Percentiles rank a stretch among this genome's conserved stretches.
Evolutionary conservation across 306 rosid genomes (phyloP).

Genomic region (Hippophae tibetana): DNA sequence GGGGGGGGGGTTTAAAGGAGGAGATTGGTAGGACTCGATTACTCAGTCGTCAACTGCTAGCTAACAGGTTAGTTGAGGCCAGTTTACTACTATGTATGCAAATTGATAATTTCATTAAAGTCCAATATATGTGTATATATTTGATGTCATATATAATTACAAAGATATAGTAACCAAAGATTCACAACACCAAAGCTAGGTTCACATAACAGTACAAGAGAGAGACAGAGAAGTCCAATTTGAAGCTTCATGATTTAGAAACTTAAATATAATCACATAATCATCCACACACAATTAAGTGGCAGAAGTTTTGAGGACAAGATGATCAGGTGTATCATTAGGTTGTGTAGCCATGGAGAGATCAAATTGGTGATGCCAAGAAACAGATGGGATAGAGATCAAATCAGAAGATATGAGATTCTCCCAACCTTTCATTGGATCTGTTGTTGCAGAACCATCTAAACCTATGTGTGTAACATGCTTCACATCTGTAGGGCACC

Average conservation of each 20-base stretch:
- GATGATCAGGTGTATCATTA: constrained; percentile 14
- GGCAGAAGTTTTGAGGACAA: constrained; percentile 10
- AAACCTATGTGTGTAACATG: constrained; percentile 95
- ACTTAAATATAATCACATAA: constrained; percentile 15
- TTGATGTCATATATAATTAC: constrained; percentile 4
- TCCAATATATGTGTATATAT: not conserved
- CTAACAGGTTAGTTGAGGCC: too few species aligned
- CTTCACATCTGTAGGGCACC: constrained; percentile 85
- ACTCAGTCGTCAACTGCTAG: too few species aligned
- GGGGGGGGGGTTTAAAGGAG: too few species aligned
- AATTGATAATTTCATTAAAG: not conserved
- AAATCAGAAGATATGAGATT: constrained; percentile 41
- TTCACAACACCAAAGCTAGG: not conserved
- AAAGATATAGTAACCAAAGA: not conserved
- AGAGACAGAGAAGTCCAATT: constrained; percentile 2
- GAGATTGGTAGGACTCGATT: too few species aligned
- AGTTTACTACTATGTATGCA: not conserved
- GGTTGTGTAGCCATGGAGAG: constrained; percentile 20
- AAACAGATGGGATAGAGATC: constrained; percentile 32
- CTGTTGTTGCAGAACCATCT: constrained; percentile 37
- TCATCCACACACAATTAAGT: constrained; percentile 2
- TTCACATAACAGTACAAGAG: not conserved
- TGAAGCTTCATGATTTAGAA: constrained; percentile 4
- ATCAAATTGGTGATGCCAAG: constrained; percentile 25
- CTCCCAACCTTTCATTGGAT: constrained; percentile 41